A percentile compares a stretch with the other conserved stretches of the same genome.
These are phyloP conservation scores for Dissophora ornata DNA, from an alignment of 192 early-diverging fungal genomes.

Conservation along the genomic window DNA sequence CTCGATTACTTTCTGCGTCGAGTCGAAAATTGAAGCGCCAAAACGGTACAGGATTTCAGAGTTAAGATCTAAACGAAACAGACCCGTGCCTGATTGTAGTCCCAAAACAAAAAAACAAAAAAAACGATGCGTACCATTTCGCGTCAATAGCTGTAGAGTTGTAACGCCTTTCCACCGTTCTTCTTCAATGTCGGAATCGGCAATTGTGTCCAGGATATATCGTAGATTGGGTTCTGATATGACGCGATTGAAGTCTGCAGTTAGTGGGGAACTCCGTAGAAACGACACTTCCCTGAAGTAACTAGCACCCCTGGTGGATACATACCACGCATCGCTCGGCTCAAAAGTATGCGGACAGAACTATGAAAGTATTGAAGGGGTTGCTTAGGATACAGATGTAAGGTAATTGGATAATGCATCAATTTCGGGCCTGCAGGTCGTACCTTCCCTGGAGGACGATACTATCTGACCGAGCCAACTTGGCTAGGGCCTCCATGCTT, in stretches of 20 bases:
- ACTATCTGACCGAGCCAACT: slow-evolving; percentile 60
- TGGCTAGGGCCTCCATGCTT: slow-evolving; percentile 57
- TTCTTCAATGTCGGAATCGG: slow-evolving; percentile 58
- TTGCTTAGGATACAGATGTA: not conserved
- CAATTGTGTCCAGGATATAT: slow-evolving; percentile 66
- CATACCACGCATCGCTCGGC: slow-evolving; percentile 77
- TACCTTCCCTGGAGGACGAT: slow-evolving; percentile 65
- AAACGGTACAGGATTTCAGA: no score
- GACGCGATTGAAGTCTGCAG: no score
- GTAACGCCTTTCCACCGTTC: slow-evolving; percentile 67
- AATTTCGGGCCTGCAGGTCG: not conserved
- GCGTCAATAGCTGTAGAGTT: slow-evolving; percentile 74
- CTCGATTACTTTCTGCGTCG: slow-evolving; percentile 67
- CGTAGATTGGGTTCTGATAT: slow-evolving; percentile 64
- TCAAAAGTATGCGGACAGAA: slow-evolving; percentile 77
- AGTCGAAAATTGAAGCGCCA: no score
- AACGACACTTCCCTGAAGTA: not conserved
- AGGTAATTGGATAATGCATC: not conserved
- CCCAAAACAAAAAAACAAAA: no score
- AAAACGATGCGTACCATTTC: slow-evolving; percentile 58
- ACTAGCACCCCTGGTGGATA: not conserved
- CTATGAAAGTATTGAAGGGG: slow-evolving; percentile 53
- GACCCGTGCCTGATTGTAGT: no score
- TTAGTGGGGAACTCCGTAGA: not conserved
- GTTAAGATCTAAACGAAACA: no score